Evolutionary conservation across 73 alveolate species (phyloP).

Genomic region (Paramecium tetraurelia): DNA sequence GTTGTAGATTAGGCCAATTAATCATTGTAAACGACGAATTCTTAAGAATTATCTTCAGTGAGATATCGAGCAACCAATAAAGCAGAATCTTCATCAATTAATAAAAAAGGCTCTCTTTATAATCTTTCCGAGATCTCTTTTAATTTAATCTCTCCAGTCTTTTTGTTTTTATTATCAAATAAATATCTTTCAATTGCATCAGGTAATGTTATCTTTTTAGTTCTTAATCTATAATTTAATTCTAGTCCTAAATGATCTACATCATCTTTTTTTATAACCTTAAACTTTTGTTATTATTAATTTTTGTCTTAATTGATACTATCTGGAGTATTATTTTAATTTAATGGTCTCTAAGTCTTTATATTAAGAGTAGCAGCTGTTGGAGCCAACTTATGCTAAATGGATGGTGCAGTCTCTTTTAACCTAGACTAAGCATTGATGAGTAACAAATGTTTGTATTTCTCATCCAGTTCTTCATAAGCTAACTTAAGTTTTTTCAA

Average conservation of each 20-base stretch:
- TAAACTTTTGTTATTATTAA: background rate
- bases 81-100: constrained; percentile 41
- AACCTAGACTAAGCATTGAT: background rate
- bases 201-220: background rate
- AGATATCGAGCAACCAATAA: constrained; percentile 16
- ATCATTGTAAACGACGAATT: constrained; percentile 28
- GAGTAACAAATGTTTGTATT: background rate
- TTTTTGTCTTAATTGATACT: constrained; percentile 12
- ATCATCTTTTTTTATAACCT: background rate
- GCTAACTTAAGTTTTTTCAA: background rate
- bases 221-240: constrained; percentile 42
- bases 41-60: constrained; percentile 26
- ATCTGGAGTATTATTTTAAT: constrained; percentile 30
- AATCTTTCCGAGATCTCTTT: constrained; percentile 18
- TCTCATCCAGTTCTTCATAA: constrained; percentile 5
- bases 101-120: constrained; percentile 24
- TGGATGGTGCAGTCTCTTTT: constrained; percentile 6
- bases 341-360: background rate
- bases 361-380: background rate
- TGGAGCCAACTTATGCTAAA: background rate
- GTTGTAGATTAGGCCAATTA: constrained; percentile 18
- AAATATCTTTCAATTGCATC: constrained; percentile 17
- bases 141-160: constrained; percentile 3
- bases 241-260: constrained; percentile 18
- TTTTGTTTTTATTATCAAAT: constrained; percentile 37